Evolutionary conservation across 2,329 filamentous ascomycete genomes (phyloP).

Genomic region (Hirsutella rhossiliensis): DNA sequence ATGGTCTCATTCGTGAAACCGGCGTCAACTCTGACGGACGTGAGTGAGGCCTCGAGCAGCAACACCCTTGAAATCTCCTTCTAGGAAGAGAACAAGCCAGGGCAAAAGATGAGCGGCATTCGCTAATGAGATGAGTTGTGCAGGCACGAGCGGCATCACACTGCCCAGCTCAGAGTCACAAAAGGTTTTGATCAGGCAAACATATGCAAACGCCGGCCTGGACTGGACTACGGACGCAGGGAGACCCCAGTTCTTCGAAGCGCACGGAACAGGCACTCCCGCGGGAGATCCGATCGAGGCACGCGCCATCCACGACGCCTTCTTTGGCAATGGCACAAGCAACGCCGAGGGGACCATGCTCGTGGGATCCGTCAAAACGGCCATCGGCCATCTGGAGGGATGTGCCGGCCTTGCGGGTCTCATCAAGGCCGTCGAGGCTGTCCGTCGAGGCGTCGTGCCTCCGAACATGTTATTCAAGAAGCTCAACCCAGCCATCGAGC

Average conservation of each 20-base stretch:
- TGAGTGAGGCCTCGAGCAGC: no score
- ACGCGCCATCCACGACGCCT: constrained; percentile 24
- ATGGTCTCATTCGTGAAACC: constrained; percentile 20
- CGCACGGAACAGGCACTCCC: constrained; percentile 26
- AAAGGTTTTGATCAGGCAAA: constrained; percentile 12
- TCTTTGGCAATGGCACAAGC: constrained; percentile 13
- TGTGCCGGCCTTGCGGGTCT: constrained; percentile 11
- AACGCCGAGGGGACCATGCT: background rate
- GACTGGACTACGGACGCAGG: constrained; percentile 6
- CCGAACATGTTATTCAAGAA: constrained; percentile 18
- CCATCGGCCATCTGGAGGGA: constrained; percentile 14
- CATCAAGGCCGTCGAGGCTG: constrained; percentile 7
- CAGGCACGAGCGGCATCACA: background rate
- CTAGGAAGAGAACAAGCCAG: no score
- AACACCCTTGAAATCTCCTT: no score
- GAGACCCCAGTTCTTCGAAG: constrained; percentile 15
- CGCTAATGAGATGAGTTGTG: background rate
- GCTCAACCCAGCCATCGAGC: constrained; percentile 14
- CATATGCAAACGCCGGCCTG: constrained; percentile 16
- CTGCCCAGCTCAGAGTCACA: constrained; percentile 7
- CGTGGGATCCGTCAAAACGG: constrained; percentile 15
- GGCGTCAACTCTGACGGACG: constrained; percentile 28
- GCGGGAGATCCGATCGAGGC: constrained; percentile 13
- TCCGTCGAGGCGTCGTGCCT: constrained; percentile 11
- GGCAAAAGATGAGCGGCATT: no score